These are phyloP conservation scores for Tylopilus sp. DNA, from an alignment of 768 basidiomycete species.

Conservation along the genomic window DNA sequence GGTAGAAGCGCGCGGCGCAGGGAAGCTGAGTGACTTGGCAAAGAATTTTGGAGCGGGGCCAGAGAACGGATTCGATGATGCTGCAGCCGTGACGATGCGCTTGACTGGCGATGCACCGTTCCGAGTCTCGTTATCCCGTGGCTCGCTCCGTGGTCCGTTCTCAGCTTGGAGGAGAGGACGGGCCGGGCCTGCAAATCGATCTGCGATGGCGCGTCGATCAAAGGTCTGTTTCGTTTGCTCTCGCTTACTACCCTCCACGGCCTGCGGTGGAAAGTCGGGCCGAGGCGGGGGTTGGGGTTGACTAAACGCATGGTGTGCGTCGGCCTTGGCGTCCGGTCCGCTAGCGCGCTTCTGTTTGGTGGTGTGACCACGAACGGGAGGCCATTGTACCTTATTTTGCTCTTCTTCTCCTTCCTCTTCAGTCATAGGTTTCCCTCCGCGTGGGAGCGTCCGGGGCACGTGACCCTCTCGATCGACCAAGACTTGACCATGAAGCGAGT, in stretches of 20 bases:
- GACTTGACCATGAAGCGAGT: conserved; percentile 15
- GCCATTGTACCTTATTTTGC: conserved; percentile 6
- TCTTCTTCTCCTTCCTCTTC: neutral
- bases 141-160: neutral
- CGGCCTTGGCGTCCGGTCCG: neutral
- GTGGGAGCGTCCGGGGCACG: conserved; percentile 7
- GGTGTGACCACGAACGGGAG: conserved; percentile 10
- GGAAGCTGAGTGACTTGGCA: conserved; percentile 10
- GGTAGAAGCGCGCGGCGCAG: conserved; percentile 16
- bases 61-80: neutral
- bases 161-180: neutral
- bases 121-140: too few relatives aligned
- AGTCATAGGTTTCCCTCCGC: neutral
- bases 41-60: neutral
- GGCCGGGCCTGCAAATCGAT: neutral
- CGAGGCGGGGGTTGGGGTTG: neutral
- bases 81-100: neutral
- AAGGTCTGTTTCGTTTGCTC: too few relatives aligned
- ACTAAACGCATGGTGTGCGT: conserved; percentile 16
- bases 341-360: neutral
- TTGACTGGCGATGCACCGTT: conserved; percentile 3
- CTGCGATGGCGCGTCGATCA: neutral
- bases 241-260: too few relatives aligned
- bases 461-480: conserved; percentile 19
- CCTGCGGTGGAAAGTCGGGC: neutral